phyloP scores from a whole-genome alignment of 805 yeast genomes.

The Yamadazyma olivae region DNA sequence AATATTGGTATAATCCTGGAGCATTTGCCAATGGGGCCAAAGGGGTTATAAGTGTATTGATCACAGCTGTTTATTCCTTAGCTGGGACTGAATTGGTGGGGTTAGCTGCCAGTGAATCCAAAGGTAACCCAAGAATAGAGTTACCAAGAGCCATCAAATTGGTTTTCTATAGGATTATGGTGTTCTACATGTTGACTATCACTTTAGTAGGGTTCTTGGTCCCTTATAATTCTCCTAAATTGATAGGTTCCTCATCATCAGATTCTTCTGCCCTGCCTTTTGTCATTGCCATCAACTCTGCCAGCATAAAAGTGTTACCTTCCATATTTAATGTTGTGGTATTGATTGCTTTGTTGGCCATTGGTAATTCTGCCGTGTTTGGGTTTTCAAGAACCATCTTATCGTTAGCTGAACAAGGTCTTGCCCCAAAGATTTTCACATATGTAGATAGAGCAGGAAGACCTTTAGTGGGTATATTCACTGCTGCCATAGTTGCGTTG shows the following conservation, averaged over 20 bases:
- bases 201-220: slow-evolving; percentile 40
- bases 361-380: slow-evolving; percentile 42
- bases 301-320: slow-evolving; percentile 40
- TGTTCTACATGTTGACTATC: slow-evolving; percentile 39
- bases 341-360: slow-evolving; percentile 37
- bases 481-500: slow-evolving; percentile 32
- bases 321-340: slow-evolving; percentile 43
- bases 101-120: slow-evolving; percentile 37
- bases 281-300: slow-evolving; percentile 40
- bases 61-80: slow-evolving; percentile 40
- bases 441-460: slow-evolving; percentile 40
- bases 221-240: slow-evolving; percentile 24
- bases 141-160: slow-evolving; percentile 42
- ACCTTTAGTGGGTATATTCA: slow-evolving; percentile 35
- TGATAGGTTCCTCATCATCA: slow-evolving; percentile 20
- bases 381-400: slow-evolving; percentile 42
- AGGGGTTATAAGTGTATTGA: slow-evolving; percentile 36
- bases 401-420: slow-evolving; percentile 38
- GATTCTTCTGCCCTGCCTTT: slow-evolving; percentile 39
- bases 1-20: slow-evolving; percentile 27
- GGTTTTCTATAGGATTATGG: slow-evolving; percentile 39
- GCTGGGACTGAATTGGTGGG: slow-evolving; percentile 44
- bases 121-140: slow-evolving; percentile 34
- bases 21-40: slow-evolving; percentile 40
- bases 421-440: slow-evolving; percentile 32